A percentile compares a stretch with the other conserved stretches of the same genome.
phyloP scores from a whole-genome alignment of 2,329 filamentous ascomycete species.

The Colletotrichum melonis region DNA sequence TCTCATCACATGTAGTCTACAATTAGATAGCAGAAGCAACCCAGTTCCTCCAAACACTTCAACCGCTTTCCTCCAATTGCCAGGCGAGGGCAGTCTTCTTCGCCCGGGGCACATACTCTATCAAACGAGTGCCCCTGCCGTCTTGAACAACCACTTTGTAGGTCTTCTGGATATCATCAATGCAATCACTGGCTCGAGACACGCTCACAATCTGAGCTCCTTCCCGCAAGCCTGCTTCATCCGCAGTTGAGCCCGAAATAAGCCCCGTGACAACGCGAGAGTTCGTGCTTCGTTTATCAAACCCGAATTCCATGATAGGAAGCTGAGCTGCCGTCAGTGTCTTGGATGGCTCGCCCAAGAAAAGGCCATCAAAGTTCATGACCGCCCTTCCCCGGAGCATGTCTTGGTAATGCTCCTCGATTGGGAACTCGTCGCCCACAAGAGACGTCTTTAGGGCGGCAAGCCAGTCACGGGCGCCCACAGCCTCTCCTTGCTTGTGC shows the following conservation, averaged over 20 bases:
- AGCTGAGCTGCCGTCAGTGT: neutral
- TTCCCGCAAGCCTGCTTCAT: slow-evolving; percentile 1
- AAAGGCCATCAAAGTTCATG: slow-evolving; percentile 12
- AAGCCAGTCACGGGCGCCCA: neutral
- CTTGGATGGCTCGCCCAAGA: neutral
- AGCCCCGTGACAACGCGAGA: slow-evolving; percentile 8
- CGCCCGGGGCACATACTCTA: slow-evolving; percentile 5
- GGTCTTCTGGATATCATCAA: neutral
- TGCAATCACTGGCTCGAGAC: slow-evolving; percentile 10
- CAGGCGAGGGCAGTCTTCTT: slow-evolving; percentile 2
- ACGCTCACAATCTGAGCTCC: slow-evolving; percentile 12
- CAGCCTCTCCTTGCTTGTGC: neutral
- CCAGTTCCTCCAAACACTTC: neutral
- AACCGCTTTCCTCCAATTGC: slow-evolving; percentile 3
- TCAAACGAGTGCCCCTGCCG: neutral
- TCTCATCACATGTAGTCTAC: too few species aligned
- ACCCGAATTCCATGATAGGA: slow-evolving; percentile 9
- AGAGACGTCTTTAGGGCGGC: neutral
- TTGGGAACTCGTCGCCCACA: neutral
- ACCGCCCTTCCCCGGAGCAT: slow-evolving; percentile 8
- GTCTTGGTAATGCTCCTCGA: slow-evolving; percentile 3
- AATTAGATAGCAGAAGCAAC: too few species aligned
- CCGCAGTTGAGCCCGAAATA: neutral
- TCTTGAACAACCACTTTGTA: slow-evolving; percentile 8
- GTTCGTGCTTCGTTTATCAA: slow-evolving; percentile 1